Percentiles rank a stretch among this genome's conserved stretches.
These are phyloP conservation scores for Fusarium bulbicola DNA, from an alignment of 2,329 filamentous ascomycete species.

Conservation along the genomic window DNA sequence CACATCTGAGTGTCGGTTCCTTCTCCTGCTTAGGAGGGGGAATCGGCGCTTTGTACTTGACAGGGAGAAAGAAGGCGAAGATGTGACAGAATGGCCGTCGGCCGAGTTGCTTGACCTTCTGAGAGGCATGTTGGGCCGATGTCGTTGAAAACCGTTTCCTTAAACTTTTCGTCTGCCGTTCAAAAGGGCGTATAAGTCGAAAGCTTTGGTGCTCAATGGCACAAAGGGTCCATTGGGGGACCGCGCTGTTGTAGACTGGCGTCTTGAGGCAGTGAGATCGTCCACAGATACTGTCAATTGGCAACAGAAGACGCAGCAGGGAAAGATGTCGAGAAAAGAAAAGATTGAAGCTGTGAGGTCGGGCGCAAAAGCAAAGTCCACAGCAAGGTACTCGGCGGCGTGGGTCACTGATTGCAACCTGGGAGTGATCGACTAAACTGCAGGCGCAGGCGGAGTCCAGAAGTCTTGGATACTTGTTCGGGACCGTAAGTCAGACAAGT, in stretches of 20 bases:
- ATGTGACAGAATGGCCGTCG: slow-evolving; percentile 36
- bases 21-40: slow-evolving; percentile 44
- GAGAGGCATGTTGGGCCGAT: slow-evolving; percentile 36
- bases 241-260: neutral
- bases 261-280: neutral
- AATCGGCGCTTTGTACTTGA: slow-evolving; percentile 44
- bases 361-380: slow-evolving; percentile 24
- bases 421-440: slow-evolving; percentile 33
- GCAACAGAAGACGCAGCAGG: neutral
- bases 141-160: slow-evolving; percentile 5
- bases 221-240: slow-evolving; percentile 31
- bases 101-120: slow-evolving; percentile 41
- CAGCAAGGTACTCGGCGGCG: slow-evolving; percentile 26
- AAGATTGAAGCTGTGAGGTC: slow-evolving; percentile 15
- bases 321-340: slow-evolving; percentile 17
- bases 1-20: slow-evolving; percentile 36
- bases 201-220: slow-evolving; percentile 27
- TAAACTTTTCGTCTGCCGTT: neutral
- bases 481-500: slow-evolving; percentile 9
- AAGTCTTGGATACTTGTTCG: slow-evolving; percentile 22
- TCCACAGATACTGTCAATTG: neutral
- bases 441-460: slow-evolving; percentile 23
- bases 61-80: slow-evolving; percentile 36
- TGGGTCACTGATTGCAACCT: slow-evolving; percentile 17
- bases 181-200: slow-evolving; percentile 2